These are phyloP conservation scores for Hibiscus mutabilis DNA, from an alignment of 345 rosid species.

Conservation along the genomic window DNA sequence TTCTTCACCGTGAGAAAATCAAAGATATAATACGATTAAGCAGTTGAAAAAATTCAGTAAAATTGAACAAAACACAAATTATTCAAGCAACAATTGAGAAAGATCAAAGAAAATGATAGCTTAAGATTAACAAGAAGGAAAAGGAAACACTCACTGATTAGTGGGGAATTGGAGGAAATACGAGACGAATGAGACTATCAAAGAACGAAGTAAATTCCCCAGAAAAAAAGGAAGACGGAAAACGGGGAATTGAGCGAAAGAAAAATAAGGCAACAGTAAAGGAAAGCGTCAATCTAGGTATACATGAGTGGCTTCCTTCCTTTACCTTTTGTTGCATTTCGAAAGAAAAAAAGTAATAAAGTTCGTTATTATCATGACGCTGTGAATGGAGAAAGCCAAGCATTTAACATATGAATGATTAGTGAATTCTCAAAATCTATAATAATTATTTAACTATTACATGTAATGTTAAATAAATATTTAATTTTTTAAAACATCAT, in stretches of 20 bases:
- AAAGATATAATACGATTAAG: background rate
- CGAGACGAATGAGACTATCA: background rate
- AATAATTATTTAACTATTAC: too few species aligned
- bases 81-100: background rate
- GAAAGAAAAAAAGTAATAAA: background rate
- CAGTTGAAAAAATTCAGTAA: background rate
- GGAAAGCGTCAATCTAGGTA: constrained; percentile 13
- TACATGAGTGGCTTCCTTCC: background rate
- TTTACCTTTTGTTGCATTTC: constrained; percentile 8
- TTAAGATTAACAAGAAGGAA: background rate
- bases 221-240: background rate
- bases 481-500: too few species aligned
- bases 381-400: too few species aligned
- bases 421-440: too few species aligned
- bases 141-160: background rate
- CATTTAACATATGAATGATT: too few species aligned
- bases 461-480: too few species aligned
- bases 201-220: background rate
- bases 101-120: background rate
- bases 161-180: background rate
- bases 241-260: background rate
- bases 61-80: too few species aligned
- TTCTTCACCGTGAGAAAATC: background rate
- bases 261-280: background rate
- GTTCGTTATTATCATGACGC: too few species aligned